Base-by-base conservation (phyloP, 306 rosid genomes). In the Quercus agrifolia region DNA sequence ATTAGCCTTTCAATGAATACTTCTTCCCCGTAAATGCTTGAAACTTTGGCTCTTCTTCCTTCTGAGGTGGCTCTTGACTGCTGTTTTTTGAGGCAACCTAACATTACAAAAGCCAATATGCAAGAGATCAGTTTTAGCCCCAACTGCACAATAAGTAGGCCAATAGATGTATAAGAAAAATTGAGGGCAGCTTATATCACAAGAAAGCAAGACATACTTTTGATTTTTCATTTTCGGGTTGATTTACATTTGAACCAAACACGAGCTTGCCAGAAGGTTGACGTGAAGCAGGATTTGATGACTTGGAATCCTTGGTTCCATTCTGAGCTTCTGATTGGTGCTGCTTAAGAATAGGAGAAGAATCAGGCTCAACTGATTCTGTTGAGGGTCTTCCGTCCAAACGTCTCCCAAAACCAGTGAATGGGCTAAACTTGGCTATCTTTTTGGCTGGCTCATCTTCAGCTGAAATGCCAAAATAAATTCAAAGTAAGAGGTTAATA, bases 1-100 rank as follows among this genome's bases (percentile, higher is more conserved):
- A 74, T 90, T 77, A 87, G 44, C 76, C 56, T 49, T 6, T 87
- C 52, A 89, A 70, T 21, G 90, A 84, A 63, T 89, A 87, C 85
- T 85, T 89, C 78, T 85, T 89, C 85, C 90, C 91, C 0, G 91
- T 77, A 76, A 91, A 91, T 73, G 91, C 88, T 87, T 85, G 78
- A 62, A 89, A 88, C 52, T 85, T 80, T 56, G 88, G 74, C 61
- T 83, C 75, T 74, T 85, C 85, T 18, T 3, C 23, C 79, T 77
- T 83, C 75, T 67, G 54, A 46, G 87, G 25, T 23, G 79, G 70
- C 57, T 83, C 85, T 84, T 79, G 76, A 68, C 33, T 69, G 41
- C 57, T 66, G 18, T 51, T 84, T 41, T 73, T 67, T 25, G 25
- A 27, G 21, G 79, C 51, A 79, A 55, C 87, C 88, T 85, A 51